phyloP scores from a whole-genome alignment of 306 rosid species.

The Myrica gale region DNA sequence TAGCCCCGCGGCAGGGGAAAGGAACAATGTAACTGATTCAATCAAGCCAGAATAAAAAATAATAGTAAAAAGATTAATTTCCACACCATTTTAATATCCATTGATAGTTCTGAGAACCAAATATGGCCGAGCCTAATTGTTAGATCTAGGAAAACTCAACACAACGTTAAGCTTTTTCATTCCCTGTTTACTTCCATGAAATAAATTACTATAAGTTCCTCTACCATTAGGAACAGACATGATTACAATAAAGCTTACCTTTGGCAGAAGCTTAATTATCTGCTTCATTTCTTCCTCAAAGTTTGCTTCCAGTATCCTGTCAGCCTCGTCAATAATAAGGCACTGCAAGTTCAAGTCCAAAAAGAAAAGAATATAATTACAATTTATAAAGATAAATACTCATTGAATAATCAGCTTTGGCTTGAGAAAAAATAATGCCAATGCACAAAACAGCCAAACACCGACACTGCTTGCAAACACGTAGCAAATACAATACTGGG shows the following conservation, averaged over 20 bases:
- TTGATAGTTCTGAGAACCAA: too few relatives aligned
- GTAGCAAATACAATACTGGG: neutral
- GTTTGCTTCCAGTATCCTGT: constrained; percentile 90
- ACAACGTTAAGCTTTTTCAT: neutral
- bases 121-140: too few relatives aligned
- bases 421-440: too few relatives aligned
- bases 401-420: too few relatives aligned
- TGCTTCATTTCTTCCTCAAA: constrained; percentile 98
- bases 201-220: neutral
- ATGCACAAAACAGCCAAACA: neutral
- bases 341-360: constrained; percentile 54
- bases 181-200: neutral
- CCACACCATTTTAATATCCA: too few relatives aligned
- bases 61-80: too few relatives aligned
- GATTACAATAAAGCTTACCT: constrained; percentile 45
- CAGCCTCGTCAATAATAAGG: constrained; percentile 91
- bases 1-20: neutral
- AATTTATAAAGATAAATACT: neutral
- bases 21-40: neutral
- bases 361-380: constrained; percentile 23
- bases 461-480: neutral
- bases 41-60: too few relatives aligned
- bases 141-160: too few relatives aligned
- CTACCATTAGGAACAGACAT: neutral
- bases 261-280: constrained; percentile 71